Evolutionary conservation across 176 grass and related monocot genomes (phyloP).

Genomic region (Puya raimondii): DNA sequence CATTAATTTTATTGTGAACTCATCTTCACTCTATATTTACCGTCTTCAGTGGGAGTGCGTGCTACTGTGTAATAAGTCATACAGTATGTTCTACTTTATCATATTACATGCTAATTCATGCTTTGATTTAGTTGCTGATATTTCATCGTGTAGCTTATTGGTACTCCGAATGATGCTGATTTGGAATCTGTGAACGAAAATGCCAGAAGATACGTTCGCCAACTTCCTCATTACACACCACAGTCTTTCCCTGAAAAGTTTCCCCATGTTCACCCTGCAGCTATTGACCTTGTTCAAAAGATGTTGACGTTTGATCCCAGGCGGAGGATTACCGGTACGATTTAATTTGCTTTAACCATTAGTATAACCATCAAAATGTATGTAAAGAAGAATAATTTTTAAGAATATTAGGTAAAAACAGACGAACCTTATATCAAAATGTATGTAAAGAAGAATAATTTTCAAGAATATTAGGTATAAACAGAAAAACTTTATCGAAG

Average conservation of each 20-base stretch:
- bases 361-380: too few relatives aligned
- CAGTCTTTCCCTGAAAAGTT: constrained; percentile 89
- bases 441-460: too few relatives aligned
- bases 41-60: background rate
- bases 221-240: constrained; percentile 62
- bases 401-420: too few relatives aligned
- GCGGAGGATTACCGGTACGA: constrained; percentile 79
- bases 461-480: too few relatives aligned
- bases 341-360: background rate
- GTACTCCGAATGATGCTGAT: constrained; percentile 82
- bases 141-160: constrained; percentile 53
- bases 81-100: background rate
- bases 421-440: too few relatives aligned
- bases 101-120: background rate
- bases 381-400: too few relatives aligned
- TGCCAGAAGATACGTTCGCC: constrained; percentile 90
- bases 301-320: constrained; percentile 99
- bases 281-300: constrained; percentile 90
- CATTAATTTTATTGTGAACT: background rate
- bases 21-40: background rate
- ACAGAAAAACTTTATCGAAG: too few relatives aligned
- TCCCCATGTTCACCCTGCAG: constrained; percentile 77
- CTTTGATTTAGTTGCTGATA: background rate
- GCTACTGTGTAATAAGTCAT: constrained; percentile 1
- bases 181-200: constrained; percentile 95